Evolutionary conservation across 495 filamentous ascomycete genomes (phyloP), one percentile per base, ranked within the genome.

Genomic region (Penicillium coprophilum): DNA sequence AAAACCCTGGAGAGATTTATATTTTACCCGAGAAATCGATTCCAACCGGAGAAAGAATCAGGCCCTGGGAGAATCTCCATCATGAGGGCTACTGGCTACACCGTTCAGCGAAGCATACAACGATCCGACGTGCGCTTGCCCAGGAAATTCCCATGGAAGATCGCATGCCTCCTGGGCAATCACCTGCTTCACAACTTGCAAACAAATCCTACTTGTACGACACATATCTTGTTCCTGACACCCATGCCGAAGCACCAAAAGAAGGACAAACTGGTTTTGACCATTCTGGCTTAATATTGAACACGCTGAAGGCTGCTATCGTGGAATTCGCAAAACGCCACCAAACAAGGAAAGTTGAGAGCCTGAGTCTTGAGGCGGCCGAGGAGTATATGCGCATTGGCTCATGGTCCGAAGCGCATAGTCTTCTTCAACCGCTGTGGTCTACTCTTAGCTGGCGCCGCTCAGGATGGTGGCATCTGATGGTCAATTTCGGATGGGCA

Each of bases 1-100:
- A 58, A 39, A 46, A 59, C 5, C 50, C 56, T 11, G 44, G 50
- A 9, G 67, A 70, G 27, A 55, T 70, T 1, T 64, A 67, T 53
- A 56, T 66, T 7, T 69, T 87, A 7, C 84, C 85, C 0, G 91
- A 96, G 62, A 95, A 93, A 68, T 74, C 73, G 4, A 72, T 85
- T 11, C 74, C 85, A 32, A 76, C 82, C 6, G 72, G 73, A 3
- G 90, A 95, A 61, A 75, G 82, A 41, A 70, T 91, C 10, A 79
- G 80, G 38, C 89, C 92, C 0, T 92, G 86, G 84, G 87, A 97
- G 52, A 71, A 84, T 11, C 78, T 97, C 6, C 92, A 96, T 56
- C 92, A 97, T 60, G 74, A 87, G 12, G 92, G 92, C 0, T 97
- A 95, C 66, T 97, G 92, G 89, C 83, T 89, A 50, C 81, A 85